A percentile compares a stretch with the other conserved stretches of the same genome.
Evolutionary conservation across 164 flowering plant species (phyloP).

Genomic region (grape (Vitis vinifera)): ASM3070453v1 NC_081822.1:9705001-9705500

Average conservation of each 20-base stretch:
- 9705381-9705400: conserved; percentile 29
- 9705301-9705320: conserved; percentile 12
- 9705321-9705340: conserved; percentile 16
- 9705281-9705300: conserved; percentile 29
- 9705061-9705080: conserved; percentile 19
- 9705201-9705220: conserved; percentile 52
- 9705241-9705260: conserved; percentile 40
- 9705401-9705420: conserved; percentile 21
- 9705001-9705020: too few relatives aligned
- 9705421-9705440: conserved; percentile 38
- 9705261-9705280: conserved; percentile 32
- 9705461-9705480: background rate
- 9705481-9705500: too few relatives aligned
- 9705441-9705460: too few relatives aligned
- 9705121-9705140: conserved; percentile 25
- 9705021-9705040: too few relatives aligned
- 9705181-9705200: conserved; percentile 41
- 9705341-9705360: background rate
- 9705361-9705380: conserved; percentile 33
- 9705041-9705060: conserved; percentile 38
- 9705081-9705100: conserved; percentile 35
- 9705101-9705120: conserved; percentile 44
- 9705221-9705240: conserved; percentile 38
- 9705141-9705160: conserved; percentile 19
- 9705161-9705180: conserved; percentile 28